phyloP scores from a whole-genome alignment of 176 grass and related monocot genomes.

The Themeda triandra region DNA sequence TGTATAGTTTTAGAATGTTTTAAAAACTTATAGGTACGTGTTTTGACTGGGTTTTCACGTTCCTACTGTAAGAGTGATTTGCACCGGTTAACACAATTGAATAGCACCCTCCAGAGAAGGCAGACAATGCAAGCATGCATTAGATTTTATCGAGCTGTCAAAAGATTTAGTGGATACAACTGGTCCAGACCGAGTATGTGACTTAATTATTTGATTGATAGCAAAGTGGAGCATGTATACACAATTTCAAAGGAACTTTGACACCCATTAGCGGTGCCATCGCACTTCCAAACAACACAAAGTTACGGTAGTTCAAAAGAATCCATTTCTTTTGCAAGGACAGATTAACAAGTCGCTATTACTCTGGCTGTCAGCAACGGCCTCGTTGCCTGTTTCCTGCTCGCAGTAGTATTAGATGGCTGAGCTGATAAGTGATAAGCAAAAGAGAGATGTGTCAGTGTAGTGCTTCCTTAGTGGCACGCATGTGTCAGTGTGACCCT shows the following conservation, averaged over 20 bases:
- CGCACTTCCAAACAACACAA: background rate
- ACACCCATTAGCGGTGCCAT: background rate
- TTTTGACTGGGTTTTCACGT: too few species aligned
- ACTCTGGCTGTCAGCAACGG: background rate
- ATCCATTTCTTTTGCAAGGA: background rate
- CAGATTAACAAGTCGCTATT: background rate
- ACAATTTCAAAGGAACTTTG: background rate
- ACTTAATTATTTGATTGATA: background rate
- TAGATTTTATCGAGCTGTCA: background rate
- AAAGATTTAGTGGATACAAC: background rate
- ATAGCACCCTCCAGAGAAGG: background rate
- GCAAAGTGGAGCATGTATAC: background rate
- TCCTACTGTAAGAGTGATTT: too few species aligned
- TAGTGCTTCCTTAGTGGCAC: conserved; percentile 8
- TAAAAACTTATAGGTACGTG: too few species aligned
- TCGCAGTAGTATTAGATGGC: background rate
- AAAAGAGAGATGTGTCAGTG: background rate
- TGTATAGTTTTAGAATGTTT: too few species aligned
- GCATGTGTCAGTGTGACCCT: conserved; percentile 1
- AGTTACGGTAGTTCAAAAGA: background rate
- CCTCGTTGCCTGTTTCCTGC: background rate
- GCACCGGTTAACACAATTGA: background rate
- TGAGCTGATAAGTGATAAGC: background rate
- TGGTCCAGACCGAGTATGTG: background rate
- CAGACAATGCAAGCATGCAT: conserved; percentile 11